A percentile compares a stretch with the other conserved stretches of the same genome.
These are phyloP conservation scores for Aspergillus aculeatinus DNA, from an alignment of 2,329 filamentous ascomycete genomes.

Conservation along the genomic window DNA sequence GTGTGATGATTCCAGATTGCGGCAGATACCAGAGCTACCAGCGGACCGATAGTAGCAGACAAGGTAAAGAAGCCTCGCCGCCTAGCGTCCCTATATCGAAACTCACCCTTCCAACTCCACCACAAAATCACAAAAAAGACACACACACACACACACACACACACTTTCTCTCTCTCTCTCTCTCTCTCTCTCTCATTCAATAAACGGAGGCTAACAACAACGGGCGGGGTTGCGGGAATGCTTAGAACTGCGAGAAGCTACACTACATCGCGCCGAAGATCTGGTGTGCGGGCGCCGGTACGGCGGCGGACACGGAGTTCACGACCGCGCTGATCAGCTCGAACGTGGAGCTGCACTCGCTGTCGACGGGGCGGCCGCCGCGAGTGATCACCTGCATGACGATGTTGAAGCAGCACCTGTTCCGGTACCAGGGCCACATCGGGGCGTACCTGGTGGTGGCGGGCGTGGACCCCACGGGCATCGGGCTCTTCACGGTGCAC, in stretches of 20 bases:
- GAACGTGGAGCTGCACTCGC: constrained; percentile 93
- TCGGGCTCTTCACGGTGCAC: constrained; percentile 95
- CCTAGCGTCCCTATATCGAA: background rate
- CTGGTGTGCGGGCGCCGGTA: constrained; percentile 98
- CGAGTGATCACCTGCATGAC: constrained; percentile 99
- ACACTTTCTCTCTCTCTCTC: too few relatives aligned
- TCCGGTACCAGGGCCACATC: constrained; percentile 96
- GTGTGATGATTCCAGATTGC: constrained; percentile 65
- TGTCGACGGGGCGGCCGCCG: constrained; percentile 93
- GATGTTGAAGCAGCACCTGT: constrained; percentile 98
- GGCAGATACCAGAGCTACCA: constrained; percentile 95
- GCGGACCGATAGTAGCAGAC: constrained; percentile 96
- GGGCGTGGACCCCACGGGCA: constrained; percentile 91
- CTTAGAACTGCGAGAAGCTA: constrained; percentile 95
- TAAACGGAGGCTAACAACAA: background rate
- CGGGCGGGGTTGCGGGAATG: background rate
- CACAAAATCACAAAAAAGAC: too few relatives aligned
- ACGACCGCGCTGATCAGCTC: constrained; percentile 98
- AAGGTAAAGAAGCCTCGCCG: constrained; percentile 57
- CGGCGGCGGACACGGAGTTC: constrained; percentile 97
- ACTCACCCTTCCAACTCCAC: background rate
- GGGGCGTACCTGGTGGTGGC: constrained; percentile 97
- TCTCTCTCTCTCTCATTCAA: too few relatives aligned
- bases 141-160: too few relatives aligned
- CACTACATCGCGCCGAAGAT: constrained; percentile 99